Base-by-base conservation (phyloP, 768 basidiomycete genomes). In the Hericium erinaceus region DNA sequence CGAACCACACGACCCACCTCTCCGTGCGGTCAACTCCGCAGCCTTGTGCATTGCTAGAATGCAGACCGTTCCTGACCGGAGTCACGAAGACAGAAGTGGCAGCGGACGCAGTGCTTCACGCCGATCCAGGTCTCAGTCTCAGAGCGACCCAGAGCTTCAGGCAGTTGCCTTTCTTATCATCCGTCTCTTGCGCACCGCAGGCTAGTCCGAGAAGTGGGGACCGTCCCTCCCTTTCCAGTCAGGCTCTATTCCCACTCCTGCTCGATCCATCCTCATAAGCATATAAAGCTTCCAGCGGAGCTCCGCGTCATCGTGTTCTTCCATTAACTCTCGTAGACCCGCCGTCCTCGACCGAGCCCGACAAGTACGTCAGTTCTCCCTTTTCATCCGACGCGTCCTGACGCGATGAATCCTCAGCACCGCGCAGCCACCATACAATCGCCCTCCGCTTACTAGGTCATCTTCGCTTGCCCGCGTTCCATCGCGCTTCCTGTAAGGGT, bases 401-500 rank as follows among this genome's bases (percentile, higher is more conserved):
- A 33, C 33, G 33, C 33, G 9, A 33, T 33, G 33, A 7, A 10
- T 33, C 33, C 9, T 7, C 33, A 33, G 9, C 9, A 33, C 9
- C 33, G 33, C 33, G 33, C 4, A 33, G 33, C 33, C 9, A 33
- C 26, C 26, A 26, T 26, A 26, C 2, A 33, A 33, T 33, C 33
- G 6, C 33, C 33, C 33, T 6, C 68, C 64, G 64, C 60, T 58
- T 57, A 60, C 64, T 48, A 56, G 61, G 59, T 69, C 67, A 62
- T 63, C 67, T 68, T 62, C 68, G 62, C 57, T 53, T 63, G 63
- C 65, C 61, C 65, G 59, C 69, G 64, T 70, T 71, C 70, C 71
- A 72, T 72, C 33, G 68, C 63, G 71, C 72, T 73, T 73, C 70
- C 69, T 73, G 70, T 73, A 71, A 71, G 72, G 70, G 66, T 70